Conservation (phyloP, 331 rosid genomes). For the Arachis monticola region DNA sequence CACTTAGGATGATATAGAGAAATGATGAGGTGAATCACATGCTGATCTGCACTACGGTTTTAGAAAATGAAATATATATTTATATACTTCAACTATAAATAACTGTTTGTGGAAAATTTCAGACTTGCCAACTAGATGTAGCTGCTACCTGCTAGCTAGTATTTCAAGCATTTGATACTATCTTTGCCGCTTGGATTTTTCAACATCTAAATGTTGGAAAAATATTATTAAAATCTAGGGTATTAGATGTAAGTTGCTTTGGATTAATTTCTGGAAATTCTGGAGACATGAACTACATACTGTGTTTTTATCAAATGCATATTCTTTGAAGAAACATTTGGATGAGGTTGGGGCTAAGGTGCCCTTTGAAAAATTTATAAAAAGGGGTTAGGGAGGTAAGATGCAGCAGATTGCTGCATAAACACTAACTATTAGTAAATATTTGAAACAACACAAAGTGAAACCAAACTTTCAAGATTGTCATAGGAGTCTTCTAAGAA, state of each 20-base stretch:
- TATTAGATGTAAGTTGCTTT: neutral
- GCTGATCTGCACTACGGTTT: slow-evolving; percentile 14
- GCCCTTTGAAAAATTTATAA: neutral
- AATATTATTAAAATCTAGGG: slow-evolving; percentile 21
- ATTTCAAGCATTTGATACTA: slow-evolving; percentile 14
- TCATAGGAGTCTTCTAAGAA: neutral
- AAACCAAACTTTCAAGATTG: neutral
- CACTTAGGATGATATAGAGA: slow-evolving; percentile 22
- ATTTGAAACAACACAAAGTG: neutral
- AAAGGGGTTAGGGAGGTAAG: no score
- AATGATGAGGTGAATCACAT: neutral
- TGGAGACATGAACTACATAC: neutral
- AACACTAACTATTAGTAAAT: neutral
- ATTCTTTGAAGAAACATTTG: neutral
- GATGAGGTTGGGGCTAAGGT: neutral
- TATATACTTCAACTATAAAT: neutral
- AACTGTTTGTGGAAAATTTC: neutral
- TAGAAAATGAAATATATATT: neutral
- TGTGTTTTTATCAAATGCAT: neutral
- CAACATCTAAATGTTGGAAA: slow-evolving; percentile 3
- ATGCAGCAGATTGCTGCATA: neutral
- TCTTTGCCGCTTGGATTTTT: neutral
- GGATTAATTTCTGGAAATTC: slow-evolving; percentile 3
- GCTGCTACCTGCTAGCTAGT: no score
- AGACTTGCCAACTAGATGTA: neutral